Percentiles rank a stretch among this genome's conserved stretches.
Evolutionary conservation across 352 stramenopile species (phyloP).

Genomic region (Pythium dissotocum): DNA sequence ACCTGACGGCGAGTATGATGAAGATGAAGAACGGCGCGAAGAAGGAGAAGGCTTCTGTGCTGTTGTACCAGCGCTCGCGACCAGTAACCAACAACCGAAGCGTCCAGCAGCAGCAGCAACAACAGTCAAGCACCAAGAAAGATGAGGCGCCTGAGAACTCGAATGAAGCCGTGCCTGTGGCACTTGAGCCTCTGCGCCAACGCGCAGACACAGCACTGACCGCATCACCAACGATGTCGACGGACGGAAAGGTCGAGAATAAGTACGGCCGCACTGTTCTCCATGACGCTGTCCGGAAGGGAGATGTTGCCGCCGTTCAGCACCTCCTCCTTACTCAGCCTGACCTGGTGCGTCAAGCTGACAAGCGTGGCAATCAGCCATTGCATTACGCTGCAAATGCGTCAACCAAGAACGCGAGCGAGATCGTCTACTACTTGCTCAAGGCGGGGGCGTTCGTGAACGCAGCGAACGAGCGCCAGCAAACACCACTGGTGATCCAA

Average conservation of each 20-base stretch:
- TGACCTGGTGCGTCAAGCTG: conserved; percentile 35
- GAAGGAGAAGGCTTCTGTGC: conserved; percentile 11
- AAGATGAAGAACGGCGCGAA: conserved; percentile 12
- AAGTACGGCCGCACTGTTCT: conserved; percentile 52
- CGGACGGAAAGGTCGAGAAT: conserved; percentile 20
- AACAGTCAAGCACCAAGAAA: conserved; percentile 4
- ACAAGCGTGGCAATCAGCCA: conserved; percentile 60
- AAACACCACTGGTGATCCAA: conserved; percentile 56
- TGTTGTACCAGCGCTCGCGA: conserved; percentile 14
- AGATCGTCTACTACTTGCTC: conserved; percentile 50
- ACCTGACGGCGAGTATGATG: conserved; percentile 44
- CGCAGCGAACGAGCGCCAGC: conserved; percentile 46
- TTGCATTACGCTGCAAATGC: conserved; percentile 58
- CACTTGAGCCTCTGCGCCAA: conserved; percentile 22
- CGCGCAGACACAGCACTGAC: conserved; percentile 21
- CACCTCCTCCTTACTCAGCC: conserved; percentile 37
- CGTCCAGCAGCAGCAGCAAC: background rate
- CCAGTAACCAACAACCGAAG: conserved; percentile 7
- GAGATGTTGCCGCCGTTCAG: conserved; percentile 41
- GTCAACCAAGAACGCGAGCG: conserved; percentile 31
- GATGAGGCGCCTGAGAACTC: conserved; percentile 5
- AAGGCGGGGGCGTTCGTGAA: conserved; percentile 53
- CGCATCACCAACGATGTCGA: background rate
- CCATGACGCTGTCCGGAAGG: conserved; percentile 54
- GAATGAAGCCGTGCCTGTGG: conserved; percentile 21